Conservation (phyloP, 2,329 filamentous ascomycete genomes). For the Trichoderma asperellum region DNA sequence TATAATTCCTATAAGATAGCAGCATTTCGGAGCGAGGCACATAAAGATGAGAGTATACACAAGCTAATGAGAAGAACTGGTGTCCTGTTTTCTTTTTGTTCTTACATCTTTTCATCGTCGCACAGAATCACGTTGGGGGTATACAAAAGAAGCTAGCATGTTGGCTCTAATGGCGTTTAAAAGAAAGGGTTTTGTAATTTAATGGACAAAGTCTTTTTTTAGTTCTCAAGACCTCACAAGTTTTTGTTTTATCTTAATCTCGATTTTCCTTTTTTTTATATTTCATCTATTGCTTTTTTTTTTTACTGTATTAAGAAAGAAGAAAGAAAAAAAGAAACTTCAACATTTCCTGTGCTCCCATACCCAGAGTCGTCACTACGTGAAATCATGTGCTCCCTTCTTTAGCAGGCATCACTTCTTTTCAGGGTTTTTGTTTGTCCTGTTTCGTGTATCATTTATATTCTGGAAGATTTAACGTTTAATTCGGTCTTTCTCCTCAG, state of each 20-base stretch:
- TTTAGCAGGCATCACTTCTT: conserved; percentile 23
- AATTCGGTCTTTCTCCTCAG: not conserved
- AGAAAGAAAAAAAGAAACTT: conserved; percentile 27
- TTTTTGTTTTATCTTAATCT: not conserved
- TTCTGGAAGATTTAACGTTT: not conserved
- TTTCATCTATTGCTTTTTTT: conserved; percentile 6
- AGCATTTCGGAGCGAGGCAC: conserved; percentile 21
- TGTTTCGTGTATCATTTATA: not conserved
- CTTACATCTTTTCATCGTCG: not conserved
- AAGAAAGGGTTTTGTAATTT: conserved; percentile 1
- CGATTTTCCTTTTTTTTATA: not conserved
- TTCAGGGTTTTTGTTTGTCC: not conserved
- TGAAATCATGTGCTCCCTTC: conserved; percentile 33
- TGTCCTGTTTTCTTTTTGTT: not conserved
- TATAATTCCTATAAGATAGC: not conserved
- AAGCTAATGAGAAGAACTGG: conserved; percentile 10
- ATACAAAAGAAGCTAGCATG: conserved; percentile 6
- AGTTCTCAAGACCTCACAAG: not conserved
- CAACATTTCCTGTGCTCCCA: conserved; percentile 35
- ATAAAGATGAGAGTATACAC: conserved; percentile 5
- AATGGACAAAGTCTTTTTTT: conserved; percentile 2
- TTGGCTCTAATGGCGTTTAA: conserved; percentile 18
- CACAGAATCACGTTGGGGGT: not conserved
- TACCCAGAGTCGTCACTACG: conserved; percentile 35
- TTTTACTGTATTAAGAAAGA: not conserved